Evolutionary conservation across 805 yeast species (phyloP), one percentile per base, ranked within the genome.

Genomic region (Debaryomyces tyrocola): DNA sequence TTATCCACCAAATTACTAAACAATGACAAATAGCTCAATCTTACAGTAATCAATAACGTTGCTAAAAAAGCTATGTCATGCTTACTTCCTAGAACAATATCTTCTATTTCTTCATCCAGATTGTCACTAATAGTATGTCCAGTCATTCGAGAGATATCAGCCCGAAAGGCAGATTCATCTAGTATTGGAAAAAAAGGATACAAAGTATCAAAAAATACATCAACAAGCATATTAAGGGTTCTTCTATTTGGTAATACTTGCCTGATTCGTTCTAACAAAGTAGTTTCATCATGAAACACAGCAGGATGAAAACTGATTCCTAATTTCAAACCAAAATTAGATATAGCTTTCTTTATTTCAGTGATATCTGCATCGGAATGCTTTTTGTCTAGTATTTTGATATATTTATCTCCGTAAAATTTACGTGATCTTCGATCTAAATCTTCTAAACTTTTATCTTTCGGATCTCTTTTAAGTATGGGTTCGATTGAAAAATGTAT

Each of bases 21-120:
- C 15, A 63, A 46, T 1, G 69, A 50, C 20, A 66, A 48, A 45
- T 63, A 64, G 8, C 62, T 48, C 20, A 66, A 44, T 20, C 71
- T 55, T 14, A 66, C 49, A 14, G 64, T 54, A 27, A 60, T 38
- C 44, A 65, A 51, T 6, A 66, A 50, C 4, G 56, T 47, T 12
- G 65, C 65, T n/a, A 62, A 44, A 36, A 47, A 28, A 15, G 63
- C 56, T 29, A 63, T 45, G 43, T 66, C 65, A 37, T 56, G 37
- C 34, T 57, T 58, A 27, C 48, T 54, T 28, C 48, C 53, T 24
- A 63, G 46, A 29, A 51, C 54, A 4, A 43, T 10, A 24, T 9
- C 7, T 15, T 14, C 18, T 20, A 33, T 6, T 4, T 10, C 3
- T 3, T 4, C 24, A 17, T 37, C 20, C 1, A 28, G n/a, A 14